Conservation (phyloP, 805 yeast species). For the Kuraishia capsulata region DNA sequence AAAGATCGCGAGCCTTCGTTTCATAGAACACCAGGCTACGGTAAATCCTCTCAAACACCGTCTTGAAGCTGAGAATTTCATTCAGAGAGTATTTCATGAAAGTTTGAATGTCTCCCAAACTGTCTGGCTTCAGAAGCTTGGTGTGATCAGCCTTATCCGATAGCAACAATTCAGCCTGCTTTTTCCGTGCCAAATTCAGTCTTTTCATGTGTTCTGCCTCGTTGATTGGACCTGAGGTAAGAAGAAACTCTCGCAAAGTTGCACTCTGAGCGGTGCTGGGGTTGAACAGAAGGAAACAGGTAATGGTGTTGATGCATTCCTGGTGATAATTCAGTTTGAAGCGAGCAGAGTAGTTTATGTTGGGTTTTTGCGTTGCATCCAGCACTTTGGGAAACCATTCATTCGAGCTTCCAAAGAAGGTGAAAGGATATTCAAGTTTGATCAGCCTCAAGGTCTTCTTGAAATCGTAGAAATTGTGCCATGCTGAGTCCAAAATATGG, state of each 20-base stretch:
- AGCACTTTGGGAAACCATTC: slow-evolving; percentile 7
- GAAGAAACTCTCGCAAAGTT: slow-evolving; percentile 32
- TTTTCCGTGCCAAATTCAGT: slow-evolving; percentile 5
- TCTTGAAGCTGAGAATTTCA: slow-evolving; percentile 28
- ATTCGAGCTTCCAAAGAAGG: slow-evolving; percentile 15
- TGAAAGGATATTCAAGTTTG: slow-evolving; percentile 25
- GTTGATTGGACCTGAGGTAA: slow-evolving; percentile 16
- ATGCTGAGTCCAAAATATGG: slow-evolving; percentile 1
- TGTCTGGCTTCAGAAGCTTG: slow-evolving; percentile 21
- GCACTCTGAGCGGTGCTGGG: slow-evolving; percentile 25
- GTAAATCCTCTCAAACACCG: slow-evolving; percentile 23
- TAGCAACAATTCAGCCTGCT: neutral
- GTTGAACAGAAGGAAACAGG: slow-evolving; percentile 32
- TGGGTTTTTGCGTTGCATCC: neutral
- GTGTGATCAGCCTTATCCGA: neutral
- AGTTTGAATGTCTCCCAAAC: slow-evolving; percentile 33
- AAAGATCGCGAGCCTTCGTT: slow-evolving; percentile 24
- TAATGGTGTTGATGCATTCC: slow-evolving; percentile 36
- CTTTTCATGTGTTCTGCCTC: slow-evolving; percentile 8
- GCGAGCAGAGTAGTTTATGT: slow-evolving; percentile 25
- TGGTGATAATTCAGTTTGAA: slow-evolving; percentile 37
- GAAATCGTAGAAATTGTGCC: slow-evolving; percentile 23
- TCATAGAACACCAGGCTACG: slow-evolving; percentile 25
- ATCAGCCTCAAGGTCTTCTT: slow-evolving; percentile 23
- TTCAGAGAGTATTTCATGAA: slow-evolving; percentile 36